phyloP scores from a whole-genome alignment of 2,329 filamentous ascomycete species.

The Pseudocercospora musae region DNA sequence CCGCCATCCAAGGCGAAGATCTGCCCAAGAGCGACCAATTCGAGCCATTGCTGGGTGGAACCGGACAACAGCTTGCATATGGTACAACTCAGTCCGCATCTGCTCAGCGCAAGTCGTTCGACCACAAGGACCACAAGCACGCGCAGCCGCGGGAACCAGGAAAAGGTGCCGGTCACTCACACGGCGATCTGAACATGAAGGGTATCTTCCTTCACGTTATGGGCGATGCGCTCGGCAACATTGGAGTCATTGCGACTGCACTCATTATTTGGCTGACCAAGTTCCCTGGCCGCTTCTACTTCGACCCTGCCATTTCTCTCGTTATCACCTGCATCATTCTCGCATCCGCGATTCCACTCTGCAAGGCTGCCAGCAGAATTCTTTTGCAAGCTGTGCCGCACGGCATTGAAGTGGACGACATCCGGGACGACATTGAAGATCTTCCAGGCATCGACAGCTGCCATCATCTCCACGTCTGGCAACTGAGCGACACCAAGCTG shows the following conservation, averaged over 20 bases:
- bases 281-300: constrained; percentile 78
- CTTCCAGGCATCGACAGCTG: constrained; percentile 84
- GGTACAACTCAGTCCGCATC: constrained; percentile 21
- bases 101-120: constrained; percentile 33
- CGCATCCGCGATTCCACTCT: constrained; percentile 72
- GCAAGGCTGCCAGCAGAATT: constrained; percentile 77
- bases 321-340: constrained; percentile 81
- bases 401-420: constrained; percentile 81
- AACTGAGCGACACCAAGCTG: constrained; percentile 90
- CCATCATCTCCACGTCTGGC: constrained; percentile 97
- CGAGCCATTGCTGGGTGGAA: constrained; percentile 28
- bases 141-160: constrained; percentile 64
- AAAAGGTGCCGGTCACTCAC: constrained; percentile 65
- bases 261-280: constrained; percentile 88
- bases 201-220: constrained; percentile 68
- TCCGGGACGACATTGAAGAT: constrained; percentile 83
- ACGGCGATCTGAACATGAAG: constrained; percentile 93
- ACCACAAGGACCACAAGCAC: constrained; percentile 67
- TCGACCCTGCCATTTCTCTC: constrained; percentile 87
- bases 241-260: constrained; percentile 79
- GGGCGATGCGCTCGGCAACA: constrained; percentile 80
- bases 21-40: constrained; percentile 8
- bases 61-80: constrained; percentile 33
- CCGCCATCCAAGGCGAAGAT: constrained; percentile 42
- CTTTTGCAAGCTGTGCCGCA: constrained; percentile 91